Evolutionary conservation across 208 protist genomes (phyloP), one percentile per base, ranked within the genome.

Genomic region (Trypanosoma caninum): DNA sequence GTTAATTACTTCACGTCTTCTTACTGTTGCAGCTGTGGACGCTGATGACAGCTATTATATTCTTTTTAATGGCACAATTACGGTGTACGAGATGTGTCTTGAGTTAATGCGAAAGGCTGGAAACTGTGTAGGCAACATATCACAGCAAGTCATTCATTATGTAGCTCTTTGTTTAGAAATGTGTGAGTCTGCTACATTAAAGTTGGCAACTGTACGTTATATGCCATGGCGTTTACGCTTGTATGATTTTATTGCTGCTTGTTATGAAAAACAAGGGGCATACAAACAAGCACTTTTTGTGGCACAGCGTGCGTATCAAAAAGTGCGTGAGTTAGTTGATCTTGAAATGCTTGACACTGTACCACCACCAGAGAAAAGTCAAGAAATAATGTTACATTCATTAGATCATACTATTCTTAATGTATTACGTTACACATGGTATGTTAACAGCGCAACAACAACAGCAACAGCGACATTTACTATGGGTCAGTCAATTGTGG

Each of bases 331-430:
- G 40, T 74, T 94, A 18, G 42, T 82, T 3, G 74, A 85, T 23
- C 65, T 94, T 7, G 88, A 94, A 69, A 83, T 76, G 54, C 48
- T 87, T 23, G 88, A 90, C 59, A 56, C 72, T 10, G 76, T 90
- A 8, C 84, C 78, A 33, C 88, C 88, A 18, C 73, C 82, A 23
- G 11, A 59, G 44, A 51, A 67, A 46, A 78, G 59, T 20, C 69
- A 68, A 37, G 46, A 74, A 14, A 41, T 76, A 2, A 57, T 91
- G 41, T 65, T 82, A 20, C 16, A 35, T 3, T 59, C 75, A n/a
- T 59, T 83, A 42, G 72, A 86, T 59, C 65, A 74, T 38, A 55
- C 46, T 11, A 18, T 60, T 1, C 57, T 87, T 0, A 64, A 48
- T n/a, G 52, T 76, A 41, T 41, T 83, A 51, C 37, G 59, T 13